A percentile compares a stretch with the other conserved stretches of the same genome.
phyloP scores from a whole-genome alignment of 192 early-diverging fungal species.

The Coemansia reversa region DNA sequence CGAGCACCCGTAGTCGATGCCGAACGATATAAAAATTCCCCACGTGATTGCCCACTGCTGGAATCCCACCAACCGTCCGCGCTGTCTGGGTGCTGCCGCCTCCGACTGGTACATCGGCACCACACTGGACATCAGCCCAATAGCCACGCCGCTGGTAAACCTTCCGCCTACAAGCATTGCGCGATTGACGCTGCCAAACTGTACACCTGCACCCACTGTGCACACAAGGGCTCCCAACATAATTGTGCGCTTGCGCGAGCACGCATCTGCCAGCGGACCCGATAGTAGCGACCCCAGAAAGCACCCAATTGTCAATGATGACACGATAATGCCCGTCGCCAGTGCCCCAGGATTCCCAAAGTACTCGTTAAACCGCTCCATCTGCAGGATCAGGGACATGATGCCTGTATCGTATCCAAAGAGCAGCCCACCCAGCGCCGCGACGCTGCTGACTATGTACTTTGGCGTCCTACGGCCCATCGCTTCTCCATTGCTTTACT shows the following conservation, averaged over 20 bases:
- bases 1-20: constrained; percentile 64
- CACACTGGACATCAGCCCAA: constrained; percentile 47
- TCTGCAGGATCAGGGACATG: constrained; percentile 53
- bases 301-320: constrained; percentile 65
- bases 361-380: constrained; percentile 61
- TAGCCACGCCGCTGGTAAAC: constrained; percentile 39
- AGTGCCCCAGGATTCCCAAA: constrained; percentile 56
- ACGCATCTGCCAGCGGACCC: constrained; percentile 61
- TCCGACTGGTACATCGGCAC: constrained; percentile 57
- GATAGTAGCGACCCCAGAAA: constrained; percentile 69
- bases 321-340: constrained; percentile 59
- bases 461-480: constrained; percentile 20
- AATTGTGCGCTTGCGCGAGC: constrained; percentile 61
- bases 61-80: constrained; percentile 55
- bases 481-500: constrained; percentile 10
- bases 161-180: constrained; percentile 45
- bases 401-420: constrained; percentile 33
- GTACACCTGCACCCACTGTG: constrained; percentile 45
- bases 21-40: constrained; percentile 60
- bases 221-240: constrained; percentile 42
- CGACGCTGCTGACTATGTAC: constrained; percentile 23
- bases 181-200: constrained; percentile 43
- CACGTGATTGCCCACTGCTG: constrained; percentile 59
- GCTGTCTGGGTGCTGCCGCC: constrained; percentile 44
- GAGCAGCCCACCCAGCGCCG: constrained; percentile 25